Percentiles rank a stretch among this genome's conserved stretches.
These are phyloP conservation scores for Leccinellum rugosiceps DNA, from an alignment of 768 basidiomycete genomes.

Conservation along the genomic window DNA sequence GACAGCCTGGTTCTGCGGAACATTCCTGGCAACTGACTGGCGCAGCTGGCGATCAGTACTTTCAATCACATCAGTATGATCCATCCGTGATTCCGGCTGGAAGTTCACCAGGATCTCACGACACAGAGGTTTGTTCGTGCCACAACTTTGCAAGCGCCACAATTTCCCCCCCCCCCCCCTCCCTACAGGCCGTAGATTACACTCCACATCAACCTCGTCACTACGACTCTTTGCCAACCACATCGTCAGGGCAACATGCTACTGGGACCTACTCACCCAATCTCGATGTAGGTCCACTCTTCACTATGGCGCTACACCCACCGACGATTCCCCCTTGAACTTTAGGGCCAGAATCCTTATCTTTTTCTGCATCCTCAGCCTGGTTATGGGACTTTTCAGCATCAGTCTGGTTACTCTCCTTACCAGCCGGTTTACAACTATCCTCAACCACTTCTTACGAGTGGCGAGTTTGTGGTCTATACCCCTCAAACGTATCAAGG, in stretches of 20 bases:
- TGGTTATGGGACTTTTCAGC: background rate
- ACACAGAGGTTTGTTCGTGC: conserved; percentile 8
- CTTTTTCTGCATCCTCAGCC: background rate
- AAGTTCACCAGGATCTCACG: background rate
- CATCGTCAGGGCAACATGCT: background rate
- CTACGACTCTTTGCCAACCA: background rate
- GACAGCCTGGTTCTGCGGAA: background rate
- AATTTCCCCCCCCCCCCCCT: background rate
- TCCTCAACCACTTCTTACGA: background rate
- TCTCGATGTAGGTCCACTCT: conserved; percentile 2
- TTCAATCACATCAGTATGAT: background rate
- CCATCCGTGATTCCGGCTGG: conserved; percentile 1
- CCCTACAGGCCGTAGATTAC: conserved; percentile 8
- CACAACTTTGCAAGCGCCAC: background rate
- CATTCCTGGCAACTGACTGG: conserved; percentile 5
- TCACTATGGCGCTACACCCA: background rate
- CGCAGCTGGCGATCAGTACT: background rate
- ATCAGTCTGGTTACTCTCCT: background rate
- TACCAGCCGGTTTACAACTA: background rate
- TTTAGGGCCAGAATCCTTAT: conserved; percentile 7
- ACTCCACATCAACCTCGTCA: background rate
- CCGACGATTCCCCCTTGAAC: background rate
- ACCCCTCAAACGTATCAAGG: conserved; percentile 1
- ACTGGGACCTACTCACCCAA: conserved; percentile 2
- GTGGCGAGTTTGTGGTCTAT: background rate